Conservation (phyloP, 306 rosid species). For the Lathyrus tuberosus region DNA sequence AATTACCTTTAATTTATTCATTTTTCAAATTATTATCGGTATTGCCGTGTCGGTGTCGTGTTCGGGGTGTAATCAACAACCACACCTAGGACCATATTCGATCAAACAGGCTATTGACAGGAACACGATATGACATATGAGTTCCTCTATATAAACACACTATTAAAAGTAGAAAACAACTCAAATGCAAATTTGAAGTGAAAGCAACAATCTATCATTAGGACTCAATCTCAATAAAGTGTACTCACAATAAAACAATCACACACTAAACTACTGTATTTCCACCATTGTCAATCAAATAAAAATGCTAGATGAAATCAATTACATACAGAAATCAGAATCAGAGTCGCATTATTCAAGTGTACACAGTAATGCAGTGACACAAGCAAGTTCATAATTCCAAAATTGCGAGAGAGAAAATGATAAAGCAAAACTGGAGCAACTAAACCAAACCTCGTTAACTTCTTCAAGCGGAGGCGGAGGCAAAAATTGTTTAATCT, state of each 20-base stretch:
- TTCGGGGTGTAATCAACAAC: not conserved
- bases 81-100: not conserved
- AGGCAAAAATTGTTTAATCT: conserved; percentile 44
- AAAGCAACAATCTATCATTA: not conserved
- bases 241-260: not conserved
- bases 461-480: conserved; percentile 45
- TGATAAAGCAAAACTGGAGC: conserved; percentile 3
- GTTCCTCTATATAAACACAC: not conserved
- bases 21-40: too few relatives aligned
- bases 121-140: not conserved
- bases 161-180: not conserved
- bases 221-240: not conserved
- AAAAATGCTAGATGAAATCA: conserved; percentile 7
- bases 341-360: not conserved
- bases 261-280: not conserved
- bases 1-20: too few relatives aligned
- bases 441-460: conserved; percentile 47
- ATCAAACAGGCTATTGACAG: not conserved
- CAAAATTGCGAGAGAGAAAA: not conserved
- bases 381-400: conserved; percentile 5
- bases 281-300: conserved; percentile 2
- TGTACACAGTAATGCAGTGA: conserved; percentile 4
- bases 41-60: too few relatives aligned
- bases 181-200: not conserved
- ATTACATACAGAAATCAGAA: not conserved